These are phyloP conservation scores for Tetrahymena thermophila DNA, from an alignment of 73 alveolate genomes.

Conservation along the genomic window DNA sequence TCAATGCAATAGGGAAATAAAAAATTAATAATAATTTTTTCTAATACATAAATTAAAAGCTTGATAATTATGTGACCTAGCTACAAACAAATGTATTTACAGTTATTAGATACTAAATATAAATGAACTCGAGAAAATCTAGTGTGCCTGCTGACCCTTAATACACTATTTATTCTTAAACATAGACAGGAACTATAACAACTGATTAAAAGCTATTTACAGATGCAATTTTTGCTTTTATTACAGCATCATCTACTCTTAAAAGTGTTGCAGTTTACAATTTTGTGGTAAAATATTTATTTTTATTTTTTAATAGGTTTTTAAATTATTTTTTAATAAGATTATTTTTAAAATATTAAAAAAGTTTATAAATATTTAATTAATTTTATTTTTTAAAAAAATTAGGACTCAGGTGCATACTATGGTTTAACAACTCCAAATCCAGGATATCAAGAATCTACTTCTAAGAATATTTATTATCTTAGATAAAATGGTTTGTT, in stretches of 20 bases:
- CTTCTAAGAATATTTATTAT: slow-evolving; percentile 21
- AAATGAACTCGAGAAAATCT: not conserved
- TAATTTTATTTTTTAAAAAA: not conserved
- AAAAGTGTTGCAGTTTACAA: not conserved
- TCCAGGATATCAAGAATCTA: not conserved
- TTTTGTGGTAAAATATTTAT: not conserved
- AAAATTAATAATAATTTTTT: too few relatives aligned
- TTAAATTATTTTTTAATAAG: too few relatives aligned
- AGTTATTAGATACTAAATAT: not conserved
- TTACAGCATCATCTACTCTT: not conserved
- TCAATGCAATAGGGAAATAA: too few relatives aligned
- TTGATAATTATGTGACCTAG: not conserved
- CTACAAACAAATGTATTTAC: not conserved
- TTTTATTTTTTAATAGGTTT: not conserved
- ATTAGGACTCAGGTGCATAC: not conserved
- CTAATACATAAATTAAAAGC: not conserved
- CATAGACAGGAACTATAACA: not conserved
- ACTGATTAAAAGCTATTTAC: not conserved
- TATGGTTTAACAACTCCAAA: not conserved
- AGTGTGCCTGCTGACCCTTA: not conserved
- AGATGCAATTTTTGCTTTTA: not conserved
- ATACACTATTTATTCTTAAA: not conserved
- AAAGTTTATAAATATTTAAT: too few relatives aligned
- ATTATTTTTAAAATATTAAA: too few relatives aligned
- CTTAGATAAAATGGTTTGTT: slow-evolving; percentile 28